Base-by-base conservation (phyloP, 2,329 filamentous ascomycete genomes). In the Stachybotrys chlorohalonatus region DNA sequence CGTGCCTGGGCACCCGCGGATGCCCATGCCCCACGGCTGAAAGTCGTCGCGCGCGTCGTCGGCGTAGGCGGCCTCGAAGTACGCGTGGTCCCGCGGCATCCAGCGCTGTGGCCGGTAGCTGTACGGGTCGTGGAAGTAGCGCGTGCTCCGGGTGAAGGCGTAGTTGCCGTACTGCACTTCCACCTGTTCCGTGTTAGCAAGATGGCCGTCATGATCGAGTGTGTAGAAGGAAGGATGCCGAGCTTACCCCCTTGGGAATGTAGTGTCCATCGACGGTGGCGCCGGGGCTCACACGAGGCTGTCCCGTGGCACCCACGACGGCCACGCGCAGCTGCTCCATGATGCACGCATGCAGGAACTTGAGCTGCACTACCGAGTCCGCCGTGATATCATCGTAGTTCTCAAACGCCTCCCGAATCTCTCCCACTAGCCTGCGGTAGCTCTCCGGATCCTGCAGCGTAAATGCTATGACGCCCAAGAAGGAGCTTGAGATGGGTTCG, bases 261-360 rank as follows among this genome's bases (percentile, higher is more conserved):
- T 61, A 65, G 42, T 60, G 42, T 8, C 61, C 62, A 31, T 65
- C 62, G 1, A 64, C 60, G 13, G 39, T 53, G 13, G 61, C 57
- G 11, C 64, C 64, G 2, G 64, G 64, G 36, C 63, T 63, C 8
- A 59, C 45, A 1, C 60, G 58, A 1, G 63, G 58, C 36, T 61
- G 47, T 1, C 63, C 63, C 11, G 50, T 52, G 50, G 50, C 50
- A 6, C 31, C 50, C 13, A 52, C 36, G 32, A 52, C 50, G 17
- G 50, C 50, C 15, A 52, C 32, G 6, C 50, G 50, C 17, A 52
- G 50, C 17, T 52, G 31, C 24, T 52, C 50, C 50, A 52, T 52
- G 11, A 52, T 52, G 3, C 31, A 17, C 5, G 50, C 50, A 24
- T 52, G 31, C 31, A 52, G 31, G 11, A 45, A 45, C 32, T 45